phyloP scores from a whole-genome alignment of 2,329 filamentous ascomycete species.

The Colletotrichum siamense region DNA sequence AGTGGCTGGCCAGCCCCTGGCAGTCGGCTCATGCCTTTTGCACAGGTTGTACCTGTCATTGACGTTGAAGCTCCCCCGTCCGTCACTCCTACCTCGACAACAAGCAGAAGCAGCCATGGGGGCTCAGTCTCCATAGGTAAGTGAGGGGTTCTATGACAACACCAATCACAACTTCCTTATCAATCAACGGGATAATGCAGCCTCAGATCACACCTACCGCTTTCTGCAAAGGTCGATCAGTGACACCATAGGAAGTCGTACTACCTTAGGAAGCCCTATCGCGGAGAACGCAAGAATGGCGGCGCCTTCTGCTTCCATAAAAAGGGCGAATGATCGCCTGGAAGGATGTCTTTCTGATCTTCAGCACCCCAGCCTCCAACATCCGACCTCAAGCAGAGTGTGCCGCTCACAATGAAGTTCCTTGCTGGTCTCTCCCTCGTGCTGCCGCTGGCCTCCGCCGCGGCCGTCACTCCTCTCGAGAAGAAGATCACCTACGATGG shows the following conservation, averaged over 20 bases:
- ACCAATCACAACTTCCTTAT: background rate
- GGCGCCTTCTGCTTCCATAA: background rate
- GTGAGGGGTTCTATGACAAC: background rate
- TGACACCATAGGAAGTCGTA: background rate
- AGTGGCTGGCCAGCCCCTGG: conserved; percentile 1
- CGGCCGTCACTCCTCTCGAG: conserved; percentile 2
- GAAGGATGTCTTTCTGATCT: accelerated
- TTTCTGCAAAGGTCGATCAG: conserved; percentile 8
- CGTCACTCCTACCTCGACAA: background rate
- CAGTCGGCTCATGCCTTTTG: background rate
- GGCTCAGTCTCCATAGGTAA: background rate
- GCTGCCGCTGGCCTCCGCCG: conserved; percentile 19
- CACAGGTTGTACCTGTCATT: background rate
- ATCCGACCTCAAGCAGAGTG: background rate
- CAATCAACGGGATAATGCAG: background rate
- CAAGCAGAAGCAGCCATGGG: background rate
- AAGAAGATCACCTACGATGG: conserved; percentile 32
- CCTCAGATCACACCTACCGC: conserved; percentile 18
- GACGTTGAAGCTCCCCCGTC: background rate
- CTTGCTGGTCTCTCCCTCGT: background rate
- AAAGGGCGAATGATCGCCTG: background rate
- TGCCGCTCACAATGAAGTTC: conserved; percentile 10
- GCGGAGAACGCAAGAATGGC: too few relatives aligned
- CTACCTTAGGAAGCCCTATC: accelerated
- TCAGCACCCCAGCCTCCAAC: accelerated